phyloP scores from a whole-genome alignment of 1,284 basidiomycete species.

The Cystobasidium slooffiae region DNA sequence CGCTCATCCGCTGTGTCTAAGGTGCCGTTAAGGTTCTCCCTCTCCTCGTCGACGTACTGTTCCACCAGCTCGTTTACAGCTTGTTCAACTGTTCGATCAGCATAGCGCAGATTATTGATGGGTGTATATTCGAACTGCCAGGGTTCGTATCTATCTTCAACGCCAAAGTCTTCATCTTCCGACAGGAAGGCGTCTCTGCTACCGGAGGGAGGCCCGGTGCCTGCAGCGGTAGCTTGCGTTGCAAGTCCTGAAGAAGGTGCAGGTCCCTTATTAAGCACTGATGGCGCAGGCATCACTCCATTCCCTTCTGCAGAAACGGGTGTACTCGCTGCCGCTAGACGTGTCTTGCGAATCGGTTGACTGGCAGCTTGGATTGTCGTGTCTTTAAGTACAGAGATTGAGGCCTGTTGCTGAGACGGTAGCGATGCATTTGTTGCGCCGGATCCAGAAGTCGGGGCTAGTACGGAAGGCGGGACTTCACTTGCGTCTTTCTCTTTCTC shows the following conservation, averaged over 20 bases:
- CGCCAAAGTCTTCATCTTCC: slow-evolving; percentile 43
- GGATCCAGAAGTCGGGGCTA: slow-evolving; percentile 5
- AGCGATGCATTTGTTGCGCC: slow-evolving; percentile 3
- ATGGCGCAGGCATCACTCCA: not conserved
- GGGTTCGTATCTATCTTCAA: slow-evolving; percentile 51
- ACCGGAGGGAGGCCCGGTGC: not conserved
- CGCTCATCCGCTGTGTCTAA: not conserved
- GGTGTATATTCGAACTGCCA: slow-evolving; percentile 55
- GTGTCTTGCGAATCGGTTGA: not conserved
- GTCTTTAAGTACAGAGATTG: not conserved
- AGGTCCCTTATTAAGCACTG: not conserved
- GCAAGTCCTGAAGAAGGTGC: too few species aligned
- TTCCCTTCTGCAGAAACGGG: not conserved
- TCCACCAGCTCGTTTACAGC: slow-evolving; percentile 8
- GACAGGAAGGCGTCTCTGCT: not conserved
- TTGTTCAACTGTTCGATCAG: slow-evolving; percentile 13
- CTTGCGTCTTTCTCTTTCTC: slow-evolving; percentile 4
- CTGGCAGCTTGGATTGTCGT: not conserved
- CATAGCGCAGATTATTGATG: slow-evolving; percentile 43
- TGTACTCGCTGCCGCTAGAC: slow-evolving; percentile 1
- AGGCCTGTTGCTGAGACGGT: not conserved
- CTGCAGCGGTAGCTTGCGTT: not conserved
- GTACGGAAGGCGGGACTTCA: not conserved
- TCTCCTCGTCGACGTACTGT: slow-evolving; percentile 24
- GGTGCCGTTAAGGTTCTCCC: slow-evolving; percentile 15